A percentile compares a stretch with the other conserved stretches of the same genome.
Evolutionary conservation across 1,284 basidiomycete species (phyloP).

Genomic region (Leccinum pachyderme): DNA sequence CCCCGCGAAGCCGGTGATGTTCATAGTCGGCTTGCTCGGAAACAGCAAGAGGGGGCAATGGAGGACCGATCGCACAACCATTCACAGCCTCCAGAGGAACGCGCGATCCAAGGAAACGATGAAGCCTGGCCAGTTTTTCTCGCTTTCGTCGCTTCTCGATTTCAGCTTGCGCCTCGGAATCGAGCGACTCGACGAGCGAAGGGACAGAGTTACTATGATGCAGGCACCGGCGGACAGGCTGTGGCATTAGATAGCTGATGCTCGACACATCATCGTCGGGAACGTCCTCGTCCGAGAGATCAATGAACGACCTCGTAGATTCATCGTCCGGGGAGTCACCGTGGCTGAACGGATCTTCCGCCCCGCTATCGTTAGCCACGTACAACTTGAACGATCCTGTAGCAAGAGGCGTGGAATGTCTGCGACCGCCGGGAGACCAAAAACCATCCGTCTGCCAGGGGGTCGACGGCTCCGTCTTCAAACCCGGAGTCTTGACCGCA

Average conservation of each 20-base stretch:
- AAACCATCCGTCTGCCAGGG: slow-evolving; percentile 25
- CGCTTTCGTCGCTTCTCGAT: slow-evolving; percentile 64
- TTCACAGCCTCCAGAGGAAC: slow-evolving; percentile 69
- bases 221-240: slow-evolving; percentile 24
- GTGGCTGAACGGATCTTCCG: slow-evolving; percentile 7
- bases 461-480: slow-evolving; percentile 24
- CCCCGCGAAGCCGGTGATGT: slow-evolving; percentile 1
- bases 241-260: slow-evolving; percentile 9
- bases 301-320: slow-evolving; percentile 59
- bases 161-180: slow-evolving; percentile 52
- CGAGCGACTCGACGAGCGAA: slow-evolving; percentile 49
- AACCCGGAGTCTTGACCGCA: slow-evolving; percentile 11
- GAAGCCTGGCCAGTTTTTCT: slow-evolving; percentile 72
- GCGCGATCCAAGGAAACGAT: slow-evolving; percentile 75
- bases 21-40: slow-evolving; percentile 20
- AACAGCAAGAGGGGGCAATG: slow-evolving; percentile 42
- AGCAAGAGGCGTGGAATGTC: slow-evolving; percentile 52
- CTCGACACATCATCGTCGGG: slow-evolving; percentile 23
- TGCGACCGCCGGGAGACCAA: slow-evolving; percentile 35
- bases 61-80: slow-evolving; percentile 42
- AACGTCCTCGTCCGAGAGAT: slow-evolving; percentile 61
- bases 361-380: slow-evolving; percentile 7
- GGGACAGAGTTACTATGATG: slow-evolving; percentile 37
- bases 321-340: slow-evolving; percentile 11
- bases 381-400: slow-evolving; percentile 37